Conservation (phyloP, 176 grass and related monocot species). For the Oryza nivara region DNA sequence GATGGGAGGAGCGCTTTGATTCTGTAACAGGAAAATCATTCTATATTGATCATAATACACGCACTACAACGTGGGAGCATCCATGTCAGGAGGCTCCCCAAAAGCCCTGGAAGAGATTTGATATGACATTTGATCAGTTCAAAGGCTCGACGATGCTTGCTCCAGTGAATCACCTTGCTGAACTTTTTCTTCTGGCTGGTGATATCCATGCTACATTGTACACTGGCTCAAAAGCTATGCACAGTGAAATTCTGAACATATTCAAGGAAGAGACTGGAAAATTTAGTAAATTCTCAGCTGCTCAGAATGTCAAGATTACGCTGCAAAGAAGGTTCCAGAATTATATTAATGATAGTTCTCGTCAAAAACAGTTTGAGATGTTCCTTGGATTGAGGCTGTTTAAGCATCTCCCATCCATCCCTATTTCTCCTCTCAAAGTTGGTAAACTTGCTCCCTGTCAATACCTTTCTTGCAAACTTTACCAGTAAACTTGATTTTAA, state of each 20-base stretch:
- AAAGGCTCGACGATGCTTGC: constrained; percentile 86
- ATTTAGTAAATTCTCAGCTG: constrained; percentile 90
- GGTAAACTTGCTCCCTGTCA: constrained; percentile 42
- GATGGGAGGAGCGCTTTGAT: constrained; percentile 97
- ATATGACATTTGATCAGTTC: constrained; percentile 93
- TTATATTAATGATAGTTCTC: constrained; percentile 81
- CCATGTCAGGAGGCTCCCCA: constrained; percentile 74
- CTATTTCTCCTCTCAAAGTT: constrained; percentile 91
- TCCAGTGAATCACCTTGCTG: constrained; percentile 89
- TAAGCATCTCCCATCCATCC: constrained; percentile 90
- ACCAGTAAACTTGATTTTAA: constrained; percentile 30
- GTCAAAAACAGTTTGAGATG: constrained; percentile 98
- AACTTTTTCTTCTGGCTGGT: constrained; percentile 93
- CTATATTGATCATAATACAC: constrained; percentile 95
- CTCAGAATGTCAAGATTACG: constrained; percentile 96
- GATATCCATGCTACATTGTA: constrained; percentile 99
- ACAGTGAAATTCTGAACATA: constrained; percentile 97
- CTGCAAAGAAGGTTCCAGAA: constrained; percentile 92
- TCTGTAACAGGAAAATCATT: constrained; percentile 89
- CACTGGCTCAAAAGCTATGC: constrained; percentile 99
- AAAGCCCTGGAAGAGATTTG: constrained; percentile 97
- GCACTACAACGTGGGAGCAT: constrained; percentile 88
- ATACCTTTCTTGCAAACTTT: constrained; percentile 33
- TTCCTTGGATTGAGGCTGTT: constrained; percentile 97
- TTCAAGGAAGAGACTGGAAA: constrained; percentile 94